Percentiles rank a stretch among this genome's conserved stretches.
Conservation (phyloP, 495 filamentous ascomycete species). For the Talaromyces proteolyticus region DNA sequence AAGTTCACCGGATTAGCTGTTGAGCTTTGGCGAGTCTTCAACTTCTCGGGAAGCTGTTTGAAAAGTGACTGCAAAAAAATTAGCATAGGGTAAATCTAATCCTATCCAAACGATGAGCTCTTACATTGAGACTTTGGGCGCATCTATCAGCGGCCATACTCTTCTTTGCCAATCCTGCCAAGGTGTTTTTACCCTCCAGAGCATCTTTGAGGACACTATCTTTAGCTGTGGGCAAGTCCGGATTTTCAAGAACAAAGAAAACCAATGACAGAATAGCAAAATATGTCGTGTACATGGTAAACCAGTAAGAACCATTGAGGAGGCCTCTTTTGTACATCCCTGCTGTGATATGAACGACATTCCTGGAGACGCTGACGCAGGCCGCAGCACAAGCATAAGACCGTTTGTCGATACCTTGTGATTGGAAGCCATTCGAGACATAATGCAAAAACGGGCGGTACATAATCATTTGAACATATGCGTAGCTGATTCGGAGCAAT, state of each 20-base stretch:
- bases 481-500: constrained; percentile 78
- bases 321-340: constrained; percentile 82
- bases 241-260: constrained; percentile 88
- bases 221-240: constrained; percentile 65
- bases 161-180: constrained; percentile 69
- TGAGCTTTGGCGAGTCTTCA: constrained; percentile 51
- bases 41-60: constrained; percentile 67
- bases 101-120: constrained; percentile 5
- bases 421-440: constrained; percentile 63
- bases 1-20: constrained; percentile 26
- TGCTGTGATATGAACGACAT: constrained; percentile 86
- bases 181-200: constrained; percentile 72
- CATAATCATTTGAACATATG: constrained; percentile 90
- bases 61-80: constrained; percentile 57
- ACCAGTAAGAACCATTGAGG: constrained; percentile 92
- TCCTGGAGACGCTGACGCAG: constrained; percentile 84
- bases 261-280: constrained; percentile 87
- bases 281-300: constrained; percentile 92
- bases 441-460: constrained; percentile 96
- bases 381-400: constrained; percentile 91
- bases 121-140: constrained; percentile 65
- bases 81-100: background rate
- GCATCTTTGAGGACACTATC: constrained; percentile 78
- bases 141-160: constrained; percentile 88
- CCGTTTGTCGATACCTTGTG: constrained; percentile 71